These are phyloP conservation scores for Diaporthe longicolla DNA, from an alignment of 2,329 filamentous ascomycete species.

Conservation along the genomic window DNA sequence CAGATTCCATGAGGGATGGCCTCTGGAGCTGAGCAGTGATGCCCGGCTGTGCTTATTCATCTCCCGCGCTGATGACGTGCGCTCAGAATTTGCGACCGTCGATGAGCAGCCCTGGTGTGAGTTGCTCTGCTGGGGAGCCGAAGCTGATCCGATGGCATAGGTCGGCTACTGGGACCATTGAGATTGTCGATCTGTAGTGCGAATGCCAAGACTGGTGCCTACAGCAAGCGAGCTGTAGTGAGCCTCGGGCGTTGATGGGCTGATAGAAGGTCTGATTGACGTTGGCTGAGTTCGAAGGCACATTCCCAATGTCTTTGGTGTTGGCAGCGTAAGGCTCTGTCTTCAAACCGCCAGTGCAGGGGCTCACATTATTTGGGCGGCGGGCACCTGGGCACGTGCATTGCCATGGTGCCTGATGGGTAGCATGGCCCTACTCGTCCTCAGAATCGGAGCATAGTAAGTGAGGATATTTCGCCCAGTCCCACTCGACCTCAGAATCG, in stretches of 20 bases:
- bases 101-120: too few relatives aligned
- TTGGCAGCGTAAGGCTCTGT: neutral
- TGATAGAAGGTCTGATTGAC: neutral
- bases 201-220: neutral
- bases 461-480: too few relatives aligned
- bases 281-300: neutral
- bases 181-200: neutral
- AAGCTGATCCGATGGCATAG: neutral
- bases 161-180: neutral
- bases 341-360: neutral
- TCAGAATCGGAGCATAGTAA: neutral
- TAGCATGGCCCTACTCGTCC: neutral
- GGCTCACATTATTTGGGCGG: neutral
- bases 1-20: slow-evolving; percentile 71
- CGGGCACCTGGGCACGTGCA: neutral
- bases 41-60: too few relatives aligned
- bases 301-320: neutral
- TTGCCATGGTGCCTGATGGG: neutral
- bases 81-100: too few relatives aligned
- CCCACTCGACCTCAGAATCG: neutral
- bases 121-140: neutral
- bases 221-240: neutral
- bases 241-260: too few relatives aligned
- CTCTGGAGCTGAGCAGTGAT: too few relatives aligned
- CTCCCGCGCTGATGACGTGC: too few relatives aligned